phyloP scores from a whole-genome alignment of 495 filamentous ascomycete species.

The Talaromyces thailandensis region DNA sequence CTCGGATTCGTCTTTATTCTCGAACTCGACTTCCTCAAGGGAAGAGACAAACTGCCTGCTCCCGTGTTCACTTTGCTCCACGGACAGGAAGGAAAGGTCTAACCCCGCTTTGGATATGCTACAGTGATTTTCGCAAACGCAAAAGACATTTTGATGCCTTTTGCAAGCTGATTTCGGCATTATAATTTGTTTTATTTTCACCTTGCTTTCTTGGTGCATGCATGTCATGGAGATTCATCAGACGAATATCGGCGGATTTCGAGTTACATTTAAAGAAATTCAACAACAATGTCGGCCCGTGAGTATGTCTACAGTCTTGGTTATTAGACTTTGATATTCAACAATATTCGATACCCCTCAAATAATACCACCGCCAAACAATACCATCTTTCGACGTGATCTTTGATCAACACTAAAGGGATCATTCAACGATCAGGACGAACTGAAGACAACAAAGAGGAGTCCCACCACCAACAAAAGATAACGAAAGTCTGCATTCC shows the following conservation, averaged over 20 bases:
- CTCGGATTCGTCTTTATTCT: slow-evolving; percentile 91
- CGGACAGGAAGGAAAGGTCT: slow-evolving; percentile 38
- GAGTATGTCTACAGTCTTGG: neutral
- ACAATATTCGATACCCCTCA: neutral
- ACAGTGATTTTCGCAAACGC: neutral
- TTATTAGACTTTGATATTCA: neutral
- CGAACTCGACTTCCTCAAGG: slow-evolving; percentile 91
- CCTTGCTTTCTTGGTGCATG: neutral
- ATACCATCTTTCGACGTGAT: neutral
- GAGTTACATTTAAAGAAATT: neutral
- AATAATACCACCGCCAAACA: neutral
- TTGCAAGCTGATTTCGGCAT: neutral
- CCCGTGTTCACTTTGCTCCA: slow-evolving; percentile 78
- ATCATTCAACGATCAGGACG: neutral
- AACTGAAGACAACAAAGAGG: neutral
- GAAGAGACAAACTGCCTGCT: slow-evolving; percentile 77
- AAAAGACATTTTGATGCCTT: neutral
- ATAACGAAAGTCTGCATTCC: neutral
- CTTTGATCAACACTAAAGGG: neutral
- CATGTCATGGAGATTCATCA: neutral
- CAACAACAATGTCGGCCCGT: neutral
- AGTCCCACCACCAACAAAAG: neutral
- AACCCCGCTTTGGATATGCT: neutral
- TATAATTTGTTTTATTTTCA: neutral
- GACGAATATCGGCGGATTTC: neutral